Conservation (phyloP, 345 rosid genomes). For the Iberis pinnata region DNA sequence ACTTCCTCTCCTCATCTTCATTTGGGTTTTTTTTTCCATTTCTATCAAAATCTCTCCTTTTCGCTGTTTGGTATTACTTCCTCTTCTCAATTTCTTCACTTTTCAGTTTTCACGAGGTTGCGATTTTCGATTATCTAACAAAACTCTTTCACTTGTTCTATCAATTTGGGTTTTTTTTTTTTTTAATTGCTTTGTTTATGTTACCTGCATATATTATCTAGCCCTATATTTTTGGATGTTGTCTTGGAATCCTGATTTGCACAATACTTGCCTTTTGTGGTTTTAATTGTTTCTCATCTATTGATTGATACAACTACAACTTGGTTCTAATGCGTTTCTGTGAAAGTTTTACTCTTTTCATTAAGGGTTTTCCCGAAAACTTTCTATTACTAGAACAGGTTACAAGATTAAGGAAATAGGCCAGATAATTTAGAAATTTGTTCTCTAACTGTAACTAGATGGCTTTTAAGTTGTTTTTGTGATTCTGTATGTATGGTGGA, state of each 20-base stretch:
- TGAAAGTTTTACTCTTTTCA: no score
- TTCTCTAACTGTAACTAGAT: constrained; percentile 2
- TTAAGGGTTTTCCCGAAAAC: no score
- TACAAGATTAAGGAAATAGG: no score
- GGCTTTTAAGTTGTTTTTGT: not conserved
- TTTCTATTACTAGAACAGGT: no score
- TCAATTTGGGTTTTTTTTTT: no score
- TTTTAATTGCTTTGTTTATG: no score
- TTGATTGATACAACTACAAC: no score
- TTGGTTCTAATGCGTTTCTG: no score
- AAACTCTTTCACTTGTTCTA: no score
- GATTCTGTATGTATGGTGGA: constrained; percentile 4
- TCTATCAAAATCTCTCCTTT: constrained; percentile 11
- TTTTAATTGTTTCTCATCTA: not conserved
- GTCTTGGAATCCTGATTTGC: no score
- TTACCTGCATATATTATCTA: no score
- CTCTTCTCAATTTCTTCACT: not conserved
- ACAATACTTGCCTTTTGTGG: not conserved
- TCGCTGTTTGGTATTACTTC: not conserved
- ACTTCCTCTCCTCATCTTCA: not conserved
- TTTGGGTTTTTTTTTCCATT: not conserved
- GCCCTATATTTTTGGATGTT: not conserved
- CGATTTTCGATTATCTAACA: constrained; percentile 6
- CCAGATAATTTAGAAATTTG: no score
- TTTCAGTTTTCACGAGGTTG: not conserved